Conservation (phyloP, 2,329 filamentous ascomycete genomes). For the Podosphaera fusca region DNA sequence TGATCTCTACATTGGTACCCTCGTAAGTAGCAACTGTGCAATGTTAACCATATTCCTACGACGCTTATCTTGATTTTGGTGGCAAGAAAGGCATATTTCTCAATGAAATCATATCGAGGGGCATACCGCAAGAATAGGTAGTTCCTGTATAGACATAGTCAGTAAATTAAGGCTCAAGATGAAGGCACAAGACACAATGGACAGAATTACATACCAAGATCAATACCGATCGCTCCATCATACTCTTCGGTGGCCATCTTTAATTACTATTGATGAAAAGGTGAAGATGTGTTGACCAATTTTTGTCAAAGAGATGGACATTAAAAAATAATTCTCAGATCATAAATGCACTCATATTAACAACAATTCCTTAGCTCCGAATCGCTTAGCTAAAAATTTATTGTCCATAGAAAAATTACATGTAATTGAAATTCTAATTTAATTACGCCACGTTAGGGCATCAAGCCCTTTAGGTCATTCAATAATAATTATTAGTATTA, state of each 20-base stretch:
- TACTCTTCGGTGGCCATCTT: slow-evolving; percentile 96
- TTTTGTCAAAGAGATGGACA: neutral
- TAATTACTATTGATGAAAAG: slow-evolving; percentile 10
- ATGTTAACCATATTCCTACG: slow-evolving; percentile 4
- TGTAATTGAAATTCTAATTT: no score
- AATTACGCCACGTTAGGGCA: no score
- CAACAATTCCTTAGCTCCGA: neutral
- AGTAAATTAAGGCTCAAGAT: slow-evolving; percentile 3
- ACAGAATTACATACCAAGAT: slow-evolving; percentile 53
- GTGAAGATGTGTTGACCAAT: slow-evolving; percentile 1
- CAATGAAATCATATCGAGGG: neutral
- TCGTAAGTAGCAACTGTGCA: slow-evolving; percentile 76
- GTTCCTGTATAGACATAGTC: slow-evolving; percentile 41
- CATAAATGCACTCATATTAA: neutral
- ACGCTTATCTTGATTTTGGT: neutral
- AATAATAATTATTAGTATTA: no score
- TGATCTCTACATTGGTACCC: slow-evolving; percentile 96
- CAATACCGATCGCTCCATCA: slow-evolving; percentile 99
- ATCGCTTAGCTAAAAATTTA: neutral
- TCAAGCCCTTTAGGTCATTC: no score
- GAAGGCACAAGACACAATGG: neutral
- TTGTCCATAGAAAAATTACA: neutral
- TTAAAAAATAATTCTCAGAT: neutral
- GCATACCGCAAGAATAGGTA: slow-evolving; percentile 69
- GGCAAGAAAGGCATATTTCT: neutral